Evolutionary conservation across 192 early-diverging fungal genomes (phyloP).

Genomic region (Coemansia sp.): DNA sequence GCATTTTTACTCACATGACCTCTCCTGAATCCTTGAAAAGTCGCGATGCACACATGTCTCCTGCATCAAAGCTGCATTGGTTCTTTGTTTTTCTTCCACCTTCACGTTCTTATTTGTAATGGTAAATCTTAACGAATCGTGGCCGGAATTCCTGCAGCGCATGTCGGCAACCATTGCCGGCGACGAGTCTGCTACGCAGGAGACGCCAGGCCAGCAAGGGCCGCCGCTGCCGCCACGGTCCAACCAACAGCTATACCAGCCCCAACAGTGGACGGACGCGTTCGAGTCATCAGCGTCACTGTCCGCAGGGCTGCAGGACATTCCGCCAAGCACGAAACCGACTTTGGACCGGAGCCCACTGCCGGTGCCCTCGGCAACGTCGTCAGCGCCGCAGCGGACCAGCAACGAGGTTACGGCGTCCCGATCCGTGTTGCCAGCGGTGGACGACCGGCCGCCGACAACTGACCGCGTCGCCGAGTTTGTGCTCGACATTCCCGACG

Average conservation of each 20-base stretch:
- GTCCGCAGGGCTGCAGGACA: conserved; percentile 15
- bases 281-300: neutral
- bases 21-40: too few species aligned
- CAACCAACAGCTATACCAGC: conserved; percentile 26
- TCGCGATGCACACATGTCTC: too few species aligned
- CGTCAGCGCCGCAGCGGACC: too few species aligned
- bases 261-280: conserved; percentile 12
- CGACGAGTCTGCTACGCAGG: neutral
- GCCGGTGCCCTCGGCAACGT: too few species aligned
- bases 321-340: too few species aligned
- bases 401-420: neutral
- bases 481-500: conserved; percentile 32
- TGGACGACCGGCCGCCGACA: conserved; percentile 33
- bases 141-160: conserved; percentile 33
- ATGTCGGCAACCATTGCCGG: conserved; percentile 7
- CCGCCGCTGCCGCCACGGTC: conserved; percentile 8
- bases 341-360: neutral
- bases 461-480: conserved; percentile 41
- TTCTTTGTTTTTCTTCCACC: too few species aligned
- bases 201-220: neutral
- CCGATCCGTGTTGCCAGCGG: neutral
- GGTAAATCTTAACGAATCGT: conserved; percentile 16
- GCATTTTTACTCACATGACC: too few species aligned
- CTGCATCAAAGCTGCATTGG: too few species aligned
- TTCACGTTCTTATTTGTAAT: neutral